Conservation (phyloP, 2,329 filamentous ascomycete genomes). For the Shiraia sp. region DNA sequence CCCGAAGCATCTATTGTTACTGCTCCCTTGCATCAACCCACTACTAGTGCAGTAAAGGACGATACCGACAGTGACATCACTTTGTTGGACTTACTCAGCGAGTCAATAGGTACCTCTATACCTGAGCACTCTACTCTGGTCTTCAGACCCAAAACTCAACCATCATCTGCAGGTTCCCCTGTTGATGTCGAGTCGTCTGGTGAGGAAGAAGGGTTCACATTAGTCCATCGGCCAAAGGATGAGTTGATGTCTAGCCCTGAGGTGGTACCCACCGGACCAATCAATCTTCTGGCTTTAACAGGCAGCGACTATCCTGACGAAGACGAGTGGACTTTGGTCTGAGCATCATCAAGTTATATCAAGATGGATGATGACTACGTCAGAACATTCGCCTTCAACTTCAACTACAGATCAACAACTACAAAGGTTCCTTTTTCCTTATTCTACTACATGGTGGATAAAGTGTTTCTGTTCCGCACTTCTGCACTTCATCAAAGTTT, state of each 20-base stretch:
- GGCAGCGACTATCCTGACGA: constrained; percentile 14
- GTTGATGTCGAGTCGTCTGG: constrained; percentile 13
- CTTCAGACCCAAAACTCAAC: constrained; percentile 10
- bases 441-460: no score
- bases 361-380: no score
- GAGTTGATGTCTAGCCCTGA: constrained; percentile 16
- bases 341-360: no score
- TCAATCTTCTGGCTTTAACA: constrained; percentile 11
- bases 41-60: constrained; percentile 1
- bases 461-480: no score
- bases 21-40: neutral
- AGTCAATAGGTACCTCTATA: neutral
- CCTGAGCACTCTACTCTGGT: constrained; percentile 11
- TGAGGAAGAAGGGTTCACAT: constrained; percentile 28
- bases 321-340: constrained; percentile 15
- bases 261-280: constrained; percentile 3
- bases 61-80: neutral
- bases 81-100: neutral
- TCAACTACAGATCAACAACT: no score
- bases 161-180: constrained; percentile 1
- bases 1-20: neutral
- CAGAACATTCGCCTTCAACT: no score
- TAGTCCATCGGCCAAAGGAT: constrained; percentile 24
- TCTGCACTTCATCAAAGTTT: no score
- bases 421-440: no score